phyloP scores from a whole-genome alignment of 2,329 filamentous ascomycete species.

The Claviceps purpurea region DNA sequence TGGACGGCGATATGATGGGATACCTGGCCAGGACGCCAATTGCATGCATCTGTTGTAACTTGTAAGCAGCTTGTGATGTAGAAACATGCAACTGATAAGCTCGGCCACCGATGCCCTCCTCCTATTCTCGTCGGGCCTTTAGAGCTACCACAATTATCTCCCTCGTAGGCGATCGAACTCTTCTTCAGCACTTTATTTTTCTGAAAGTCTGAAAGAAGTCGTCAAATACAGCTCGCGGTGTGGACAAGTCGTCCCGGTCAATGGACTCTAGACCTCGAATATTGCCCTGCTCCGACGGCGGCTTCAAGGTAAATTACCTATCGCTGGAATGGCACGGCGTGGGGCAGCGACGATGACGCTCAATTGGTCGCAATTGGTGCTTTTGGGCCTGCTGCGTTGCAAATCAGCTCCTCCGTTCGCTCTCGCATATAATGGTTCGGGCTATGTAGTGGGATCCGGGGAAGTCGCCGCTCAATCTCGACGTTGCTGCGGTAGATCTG shows the following conservation, averaged over 20 bases:
- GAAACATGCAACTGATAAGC: background rate
- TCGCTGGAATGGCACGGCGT: background rate
- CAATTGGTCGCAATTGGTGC: constrained; percentile 1
- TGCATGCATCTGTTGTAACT: background rate
- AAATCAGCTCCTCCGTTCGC: background rate
- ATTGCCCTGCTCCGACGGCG: too few species aligned
- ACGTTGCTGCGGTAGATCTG: background rate
- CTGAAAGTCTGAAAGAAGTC: background rate
- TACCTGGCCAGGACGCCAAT: background rate
- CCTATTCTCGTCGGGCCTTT: background rate
- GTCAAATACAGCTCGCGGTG: background rate
- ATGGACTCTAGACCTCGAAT: background rate
- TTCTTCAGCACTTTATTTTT: background rate
- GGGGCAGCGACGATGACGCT: background rate
- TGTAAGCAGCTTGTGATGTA: background rate
- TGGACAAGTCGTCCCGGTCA: background rate
- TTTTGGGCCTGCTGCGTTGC: background rate
- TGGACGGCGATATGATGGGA: background rate
- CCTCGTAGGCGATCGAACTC: background rate
- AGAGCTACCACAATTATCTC: background rate
- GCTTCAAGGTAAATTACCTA: background rate
- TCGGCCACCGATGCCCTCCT: background rate
- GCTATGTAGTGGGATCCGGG: background rate
- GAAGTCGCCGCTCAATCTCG: background rate
- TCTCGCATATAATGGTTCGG: background rate